phyloP scores from a whole-genome alignment of 140 eudicot species.

The Ambrosia hybrid region DNA sequence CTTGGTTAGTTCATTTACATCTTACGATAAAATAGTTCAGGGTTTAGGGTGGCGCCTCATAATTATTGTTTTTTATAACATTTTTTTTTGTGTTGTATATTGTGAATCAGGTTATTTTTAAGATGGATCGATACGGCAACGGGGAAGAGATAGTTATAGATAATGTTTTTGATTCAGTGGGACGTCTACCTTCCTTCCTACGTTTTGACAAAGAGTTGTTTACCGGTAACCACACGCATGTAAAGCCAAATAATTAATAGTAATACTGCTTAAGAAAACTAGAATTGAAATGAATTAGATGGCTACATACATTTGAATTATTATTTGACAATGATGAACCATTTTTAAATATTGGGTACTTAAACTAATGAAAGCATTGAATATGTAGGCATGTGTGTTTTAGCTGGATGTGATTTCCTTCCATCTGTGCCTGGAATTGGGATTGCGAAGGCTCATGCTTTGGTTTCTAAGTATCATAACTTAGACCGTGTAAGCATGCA shows the following conservation, averaged over 20 bases:
- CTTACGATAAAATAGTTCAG: no score
- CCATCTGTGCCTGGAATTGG: constrained; percentile 86
- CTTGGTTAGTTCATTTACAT: no score
- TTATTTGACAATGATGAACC: no score
- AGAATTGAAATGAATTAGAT: neutral
- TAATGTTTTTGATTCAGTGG: constrained; percentile 42
- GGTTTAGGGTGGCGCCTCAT: neutral
- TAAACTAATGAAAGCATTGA: constrained; percentile 4
- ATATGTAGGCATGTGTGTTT: constrained; percentile 77
- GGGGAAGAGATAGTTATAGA: constrained; percentile 74
- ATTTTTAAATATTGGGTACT: no score
- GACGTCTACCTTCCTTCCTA: constrained; percentile 56
- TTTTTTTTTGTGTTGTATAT: constrained; percentile 4
- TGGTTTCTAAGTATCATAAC: constrained; percentile 73
- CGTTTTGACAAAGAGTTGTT: constrained; percentile 54
- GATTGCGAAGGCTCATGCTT: constrained; percentile 64
- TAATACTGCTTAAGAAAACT: neutral
- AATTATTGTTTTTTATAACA: neutral
- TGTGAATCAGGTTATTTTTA: constrained; percentile 56
- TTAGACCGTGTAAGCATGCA: constrained; percentile 68
- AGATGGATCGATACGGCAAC: constrained; percentile 81
- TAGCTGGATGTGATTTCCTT: constrained; percentile 95
- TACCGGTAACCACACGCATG: constrained; percentile 45
- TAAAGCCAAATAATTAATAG: neutral
- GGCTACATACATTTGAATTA: no score